These are phyloP conservation scores for Citrullus amarus DNA, from an alignment of 306 rosid species.

Conservation along the genomic window DNA sequence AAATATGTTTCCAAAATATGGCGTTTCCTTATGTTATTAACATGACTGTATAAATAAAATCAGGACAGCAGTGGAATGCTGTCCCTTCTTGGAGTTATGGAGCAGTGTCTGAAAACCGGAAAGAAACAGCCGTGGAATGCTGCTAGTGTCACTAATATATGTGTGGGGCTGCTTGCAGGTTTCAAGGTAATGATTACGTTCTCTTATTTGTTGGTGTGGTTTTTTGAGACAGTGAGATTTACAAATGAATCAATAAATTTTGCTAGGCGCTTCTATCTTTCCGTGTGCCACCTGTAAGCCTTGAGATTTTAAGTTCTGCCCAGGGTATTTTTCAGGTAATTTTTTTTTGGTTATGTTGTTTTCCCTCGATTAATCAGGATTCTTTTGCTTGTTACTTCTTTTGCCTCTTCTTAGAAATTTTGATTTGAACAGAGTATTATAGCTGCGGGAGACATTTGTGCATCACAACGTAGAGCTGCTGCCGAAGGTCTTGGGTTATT, in stretches of 20 bases:
- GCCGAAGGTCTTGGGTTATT: constrained; percentile 86
- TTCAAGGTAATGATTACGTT: constrained; percentile 53
- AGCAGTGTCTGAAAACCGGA: constrained; percentile 91
- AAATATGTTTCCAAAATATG: not conserved
- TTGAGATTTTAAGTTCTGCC: constrained; percentile 60
- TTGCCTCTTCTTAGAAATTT: constrained; percentile 3
- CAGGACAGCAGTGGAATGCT: constrained; percentile 88
- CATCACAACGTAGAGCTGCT: constrained; percentile 79
- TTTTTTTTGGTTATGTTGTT: not conserved
- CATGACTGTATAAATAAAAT: constrained; percentile 17
- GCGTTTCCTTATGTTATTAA: constrained; percentile 14
- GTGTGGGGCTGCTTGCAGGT: constrained; percentile 86
- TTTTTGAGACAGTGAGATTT: not conserved
- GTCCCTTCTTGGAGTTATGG: constrained; percentile 72
- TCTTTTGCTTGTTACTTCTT: not conserved
- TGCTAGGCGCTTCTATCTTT: constrained; percentile 61
- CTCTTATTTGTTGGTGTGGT: not conserved
- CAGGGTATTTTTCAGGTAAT: constrained; percentile 82
- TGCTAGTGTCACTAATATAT: constrained; percentile 77
- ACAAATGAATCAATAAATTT: constrained; percentile 15
- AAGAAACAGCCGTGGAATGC: constrained; percentile 79
- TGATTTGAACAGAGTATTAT: constrained; percentile 60
- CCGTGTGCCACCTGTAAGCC: constrained; percentile 58
- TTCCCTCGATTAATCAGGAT: not conserved
- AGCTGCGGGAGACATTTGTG: constrained; percentile 83